A percentile compares a stretch with the other conserved stretches of the same genome.
Conservation (phyloP, 345 rosid species). For the Citrus sinensis region DNA sequence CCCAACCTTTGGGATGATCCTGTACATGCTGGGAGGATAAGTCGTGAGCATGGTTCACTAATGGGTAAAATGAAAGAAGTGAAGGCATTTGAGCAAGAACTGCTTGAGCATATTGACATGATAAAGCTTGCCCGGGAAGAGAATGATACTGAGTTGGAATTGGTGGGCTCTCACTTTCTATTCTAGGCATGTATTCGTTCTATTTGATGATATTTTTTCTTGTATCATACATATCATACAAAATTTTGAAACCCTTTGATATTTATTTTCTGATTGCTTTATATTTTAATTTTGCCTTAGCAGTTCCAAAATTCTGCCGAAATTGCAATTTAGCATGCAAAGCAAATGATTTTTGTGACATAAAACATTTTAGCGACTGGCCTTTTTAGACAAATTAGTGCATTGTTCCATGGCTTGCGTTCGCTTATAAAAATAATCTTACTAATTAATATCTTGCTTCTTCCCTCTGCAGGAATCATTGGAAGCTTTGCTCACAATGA, state of each 20-base stretch:
- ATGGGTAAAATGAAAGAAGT: constrained; percentile 75
- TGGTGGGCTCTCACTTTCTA: constrained; percentile 68
- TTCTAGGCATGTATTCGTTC: constrained; percentile 66
- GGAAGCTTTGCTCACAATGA: constrained; percentile 69
- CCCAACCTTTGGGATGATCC: constrained; percentile 90
- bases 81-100: constrained; percentile 63
- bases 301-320: not conserved
- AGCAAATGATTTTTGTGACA: not conserved
- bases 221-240: not conserved
- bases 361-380: not conserved
- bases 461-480: constrained; percentile 54
- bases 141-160: constrained; percentile 83
- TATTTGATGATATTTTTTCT: constrained; percentile 14
- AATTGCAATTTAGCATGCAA: not conserved
- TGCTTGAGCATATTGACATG: constrained; percentile 95
- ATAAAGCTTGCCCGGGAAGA: constrained; percentile 90
- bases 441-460: not conserved
- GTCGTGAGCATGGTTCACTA: constrained; percentile 82
- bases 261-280: not conserved
- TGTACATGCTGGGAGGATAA: constrained; percentile 75
- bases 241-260: not conserved
- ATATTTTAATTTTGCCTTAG: not conserved
- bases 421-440: not conserved
- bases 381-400: not conserved
- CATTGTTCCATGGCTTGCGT: not conserved